These are phyloP conservation scores for Pseudonitzschia multiseries DNA, from an alignment of 108 stramenopile species.

Conservation along the genomic window DNA sequence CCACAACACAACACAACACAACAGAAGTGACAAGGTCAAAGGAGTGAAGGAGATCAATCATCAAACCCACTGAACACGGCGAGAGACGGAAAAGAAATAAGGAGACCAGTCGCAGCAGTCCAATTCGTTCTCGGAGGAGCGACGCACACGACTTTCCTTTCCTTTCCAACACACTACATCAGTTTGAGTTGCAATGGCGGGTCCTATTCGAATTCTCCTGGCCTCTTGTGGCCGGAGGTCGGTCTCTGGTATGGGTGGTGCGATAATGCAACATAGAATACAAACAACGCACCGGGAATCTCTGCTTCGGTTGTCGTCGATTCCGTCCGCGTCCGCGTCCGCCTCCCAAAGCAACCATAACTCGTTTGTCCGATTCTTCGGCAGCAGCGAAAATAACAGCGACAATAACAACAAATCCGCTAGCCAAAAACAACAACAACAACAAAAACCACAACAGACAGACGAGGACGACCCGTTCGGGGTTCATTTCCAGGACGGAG, in stretches of 20 bases:
- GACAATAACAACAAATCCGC: not conserved
- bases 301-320: not conserved
- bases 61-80: too few species aligned
- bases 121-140: too few species aligned
- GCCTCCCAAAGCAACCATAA: too few species aligned
- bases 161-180: not conserved
- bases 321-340: too few species aligned
- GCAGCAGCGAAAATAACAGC: not conserved
- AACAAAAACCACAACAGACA: conserved; percentile 6
- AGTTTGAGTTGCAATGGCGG: not conserved
- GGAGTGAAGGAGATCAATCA: too few species aligned
- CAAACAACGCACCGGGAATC: not conserved
- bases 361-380: conserved; percentile 9
- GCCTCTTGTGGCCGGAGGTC: conserved; percentile 1
- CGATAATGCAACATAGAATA: not conserved
- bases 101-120: too few species aligned
- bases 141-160: too few species aligned
- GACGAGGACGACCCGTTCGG: conserved; percentile 63
- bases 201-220: conserved; percentile 7
- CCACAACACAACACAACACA: too few species aligned
- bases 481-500: conserved; percentile 50
- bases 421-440: not conserved
- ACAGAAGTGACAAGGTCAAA: too few species aligned
- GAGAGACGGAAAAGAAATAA: too few species aligned
- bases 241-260: not conserved